Conservation (phyloP, 768 basidiomycete genomes). For the Leccinum ochraceum region DNA sequence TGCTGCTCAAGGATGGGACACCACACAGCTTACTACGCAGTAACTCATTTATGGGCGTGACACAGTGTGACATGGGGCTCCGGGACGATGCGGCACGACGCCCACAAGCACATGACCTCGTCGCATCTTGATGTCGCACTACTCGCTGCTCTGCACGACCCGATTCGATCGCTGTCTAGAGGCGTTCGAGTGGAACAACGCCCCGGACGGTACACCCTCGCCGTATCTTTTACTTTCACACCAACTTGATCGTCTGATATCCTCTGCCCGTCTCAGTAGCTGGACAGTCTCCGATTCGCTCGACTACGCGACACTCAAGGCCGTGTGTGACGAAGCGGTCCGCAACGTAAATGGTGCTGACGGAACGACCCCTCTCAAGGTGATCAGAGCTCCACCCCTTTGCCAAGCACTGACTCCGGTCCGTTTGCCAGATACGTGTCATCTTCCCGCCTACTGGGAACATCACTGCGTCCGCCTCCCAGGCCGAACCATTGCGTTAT, state of each 20-base stretch:
- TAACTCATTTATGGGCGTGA: conserved; percentile 25
- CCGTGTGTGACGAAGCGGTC: conserved; percentile 49
- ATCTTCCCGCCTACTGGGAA: conserved; percentile 42
- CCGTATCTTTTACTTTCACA: conserved; percentile 61
- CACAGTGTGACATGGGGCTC: conserved; percentile 16
- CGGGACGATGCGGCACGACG: not conserved
- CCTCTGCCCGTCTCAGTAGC: conserved; percentile 49
- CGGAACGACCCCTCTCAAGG: conserved; percentile 25
- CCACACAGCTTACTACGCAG: not conserved
- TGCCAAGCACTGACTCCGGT: not conserved
- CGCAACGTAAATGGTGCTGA: conserved; percentile 18
- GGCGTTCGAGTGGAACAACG: conserved; percentile 57
- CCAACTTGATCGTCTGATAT: conserved; percentile 60
- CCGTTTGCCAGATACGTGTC: conserved; percentile 51
- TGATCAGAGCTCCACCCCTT: not conserved
- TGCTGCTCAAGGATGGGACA: conserved; percentile 11
- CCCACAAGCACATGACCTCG: not conserved
- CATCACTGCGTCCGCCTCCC: conserved; percentile 37
- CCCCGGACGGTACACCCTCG: conserved; percentile 48
- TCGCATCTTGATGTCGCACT: conserved; percentile 16
- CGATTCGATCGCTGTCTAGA: conserved; percentile 57
- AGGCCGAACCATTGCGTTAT: conserved; percentile 32
- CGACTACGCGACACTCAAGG: conserved; percentile 41
- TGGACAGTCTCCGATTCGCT: conserved; percentile 46
- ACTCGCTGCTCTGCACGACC: conserved; percentile 51